Evolutionary conservation across 306 rosid genomes (phyloP).

Genomic region (Purshia tridentata): DNA sequence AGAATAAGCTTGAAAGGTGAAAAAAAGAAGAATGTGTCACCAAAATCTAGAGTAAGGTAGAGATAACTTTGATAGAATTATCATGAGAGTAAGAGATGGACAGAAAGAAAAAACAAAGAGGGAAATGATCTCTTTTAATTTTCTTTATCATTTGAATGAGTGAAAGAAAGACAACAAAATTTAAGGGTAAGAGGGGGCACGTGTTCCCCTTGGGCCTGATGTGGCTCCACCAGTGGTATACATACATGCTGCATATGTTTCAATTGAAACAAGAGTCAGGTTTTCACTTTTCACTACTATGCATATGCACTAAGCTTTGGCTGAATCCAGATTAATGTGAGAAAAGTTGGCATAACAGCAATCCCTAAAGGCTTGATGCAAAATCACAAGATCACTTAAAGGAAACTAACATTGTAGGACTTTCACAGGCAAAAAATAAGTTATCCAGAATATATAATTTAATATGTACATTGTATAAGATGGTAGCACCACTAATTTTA

Average conservation of each 20-base stretch:
- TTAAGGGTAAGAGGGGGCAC: no score
- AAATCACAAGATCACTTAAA: background rate
- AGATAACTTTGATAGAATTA: no score
- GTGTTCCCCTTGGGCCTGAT: no score
- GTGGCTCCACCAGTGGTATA: no score
- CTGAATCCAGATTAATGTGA: background rate
- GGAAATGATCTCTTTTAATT: no score
- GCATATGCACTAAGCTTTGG: background rate
- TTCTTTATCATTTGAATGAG: no score
- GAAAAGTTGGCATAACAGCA: background rate
- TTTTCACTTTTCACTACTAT: background rate
- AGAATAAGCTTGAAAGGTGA: no score
- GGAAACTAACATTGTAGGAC: background rate
- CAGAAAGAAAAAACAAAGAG: no score
- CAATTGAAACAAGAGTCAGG: background rate
- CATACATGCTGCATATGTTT: background rate
- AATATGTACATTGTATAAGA: background rate
- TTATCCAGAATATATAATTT: background rate
- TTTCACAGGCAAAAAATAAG: conserved; percentile 3
- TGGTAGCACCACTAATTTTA: background rate
- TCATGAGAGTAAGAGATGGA: no score
- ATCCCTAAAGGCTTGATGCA: background rate
- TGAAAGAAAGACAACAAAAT: no score
- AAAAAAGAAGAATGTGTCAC: no score
- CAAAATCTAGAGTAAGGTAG: no score